Conservation (phyloP, 2,329 filamentous ascomycete species). For the Whalleya microplaca region DNA sequence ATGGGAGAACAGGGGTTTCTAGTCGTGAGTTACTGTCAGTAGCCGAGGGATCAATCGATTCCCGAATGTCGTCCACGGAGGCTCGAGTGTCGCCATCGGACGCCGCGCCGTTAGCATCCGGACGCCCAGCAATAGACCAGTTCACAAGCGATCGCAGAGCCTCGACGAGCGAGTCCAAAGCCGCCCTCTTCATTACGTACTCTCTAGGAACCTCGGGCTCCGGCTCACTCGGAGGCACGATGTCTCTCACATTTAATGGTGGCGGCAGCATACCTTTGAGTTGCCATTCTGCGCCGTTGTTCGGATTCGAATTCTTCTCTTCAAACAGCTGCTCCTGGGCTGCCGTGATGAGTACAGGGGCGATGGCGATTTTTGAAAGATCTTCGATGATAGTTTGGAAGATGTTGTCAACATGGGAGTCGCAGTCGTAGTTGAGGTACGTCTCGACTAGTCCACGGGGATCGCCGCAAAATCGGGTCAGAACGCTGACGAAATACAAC, state of each 20-base stretch:
- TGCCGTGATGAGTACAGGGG: constrained; percentile 74
- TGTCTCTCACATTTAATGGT: constrained; percentile 78
- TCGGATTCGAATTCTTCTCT: constrained; percentile 70
- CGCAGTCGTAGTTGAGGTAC: constrained; percentile 98
- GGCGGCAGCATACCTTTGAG: constrained; percentile 83
- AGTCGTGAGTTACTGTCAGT: constrained; percentile 65
- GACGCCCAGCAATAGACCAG: constrained; percentile 73
- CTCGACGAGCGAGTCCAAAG: constrained; percentile 86
- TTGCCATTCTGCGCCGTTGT: constrained; percentile 77
- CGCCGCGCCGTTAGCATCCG: constrained; percentile 61
- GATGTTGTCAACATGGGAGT: constrained; percentile 93
- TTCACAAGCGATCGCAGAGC: constrained; percentile 87
- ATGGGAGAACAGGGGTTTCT: constrained; percentile 62
- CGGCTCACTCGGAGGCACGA: constrained; percentile 60
- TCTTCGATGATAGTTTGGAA: constrained; percentile 96
- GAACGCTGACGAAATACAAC: constrained; percentile 83
- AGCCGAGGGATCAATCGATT: constrained; percentile 75
- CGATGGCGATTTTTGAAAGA: constrained; percentile 82
- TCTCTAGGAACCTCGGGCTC: constrained; percentile 82
- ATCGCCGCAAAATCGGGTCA: constrained; percentile 83
- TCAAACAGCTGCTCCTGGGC: constrained; percentile 85
- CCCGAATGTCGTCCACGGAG: constrained; percentile 61
- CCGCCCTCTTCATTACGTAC: constrained; percentile 87
- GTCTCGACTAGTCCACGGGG: constrained; percentile 89
- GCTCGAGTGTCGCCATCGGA: constrained; percentile 55